Evolutionary conservation across 805 yeast species (phyloP).

Genomic region (Metschnikowia lochheadii): DNA sequence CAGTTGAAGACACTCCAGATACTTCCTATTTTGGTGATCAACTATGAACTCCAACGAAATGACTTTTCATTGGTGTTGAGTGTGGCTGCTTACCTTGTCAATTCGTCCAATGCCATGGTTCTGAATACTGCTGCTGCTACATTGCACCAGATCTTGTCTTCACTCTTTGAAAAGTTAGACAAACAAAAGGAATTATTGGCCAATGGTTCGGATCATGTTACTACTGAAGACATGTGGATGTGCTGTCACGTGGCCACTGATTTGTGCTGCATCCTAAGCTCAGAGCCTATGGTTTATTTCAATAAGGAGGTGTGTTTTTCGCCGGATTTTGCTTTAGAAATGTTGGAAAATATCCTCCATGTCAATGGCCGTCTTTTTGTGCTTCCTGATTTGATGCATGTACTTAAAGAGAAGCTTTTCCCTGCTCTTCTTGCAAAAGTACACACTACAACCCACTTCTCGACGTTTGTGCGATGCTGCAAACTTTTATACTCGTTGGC

Average conservation of each 20-base stretch:
- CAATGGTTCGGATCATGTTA: no score
- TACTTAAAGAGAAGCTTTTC: conserved; percentile 64
- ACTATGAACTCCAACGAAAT: conserved; percentile 41
- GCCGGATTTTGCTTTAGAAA: conserved; percentile 68
- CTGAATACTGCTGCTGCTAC: conserved; percentile 92
- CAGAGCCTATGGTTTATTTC: conserved; percentile 48
- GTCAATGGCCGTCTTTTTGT: conserved; percentile 57
- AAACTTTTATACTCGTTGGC: conserved; percentile 64
- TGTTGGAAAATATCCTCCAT: conserved; percentile 72
- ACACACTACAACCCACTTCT: conserved; percentile 50
- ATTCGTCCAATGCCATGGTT: conserved; percentile 71
- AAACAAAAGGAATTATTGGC: not conserved
- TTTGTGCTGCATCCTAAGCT: conserved; percentile 63
- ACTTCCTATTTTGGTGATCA: conserved; percentile 68
- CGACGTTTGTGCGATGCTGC: conserved; percentile 69
- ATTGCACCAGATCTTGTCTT: conserved; percentile 75
- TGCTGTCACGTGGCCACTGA: conserved; percentile 68
- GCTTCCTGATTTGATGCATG: conserved; percentile 51
- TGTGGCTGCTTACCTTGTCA: conserved; percentile 56
- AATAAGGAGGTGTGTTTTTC: conserved; percentile 49
- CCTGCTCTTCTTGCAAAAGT: conserved; percentile 73
- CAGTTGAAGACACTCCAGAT: conserved; percentile 84
- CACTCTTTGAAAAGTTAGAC: conserved; percentile 62
- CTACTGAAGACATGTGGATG: conserved; percentile 34
- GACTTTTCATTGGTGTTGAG: conserved; percentile 46